Percentiles rank a stretch among this genome's conserved stretches.
Evolutionary conservation across 106 monocot genomes (phyloP).

Genomic region (Allium sativum): DNA sequence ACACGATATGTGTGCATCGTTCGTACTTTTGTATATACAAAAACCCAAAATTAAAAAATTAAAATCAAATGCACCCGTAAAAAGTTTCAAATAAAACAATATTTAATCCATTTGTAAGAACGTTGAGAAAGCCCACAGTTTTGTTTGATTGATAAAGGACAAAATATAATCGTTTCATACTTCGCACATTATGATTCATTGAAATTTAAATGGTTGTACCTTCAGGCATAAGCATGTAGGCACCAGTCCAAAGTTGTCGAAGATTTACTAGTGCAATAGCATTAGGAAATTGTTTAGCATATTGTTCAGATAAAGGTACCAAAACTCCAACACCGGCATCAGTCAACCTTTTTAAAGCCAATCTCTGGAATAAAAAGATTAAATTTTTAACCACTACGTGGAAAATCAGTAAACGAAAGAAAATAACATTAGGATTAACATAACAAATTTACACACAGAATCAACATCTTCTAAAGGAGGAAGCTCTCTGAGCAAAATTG

Average conservation of each 20-base stretch:
- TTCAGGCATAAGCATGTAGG: conserved; percentile 84
- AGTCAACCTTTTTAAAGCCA: conserved; percentile 88
- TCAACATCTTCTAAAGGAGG: conserved; percentile 76
- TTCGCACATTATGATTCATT: neutral
- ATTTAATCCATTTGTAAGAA: neutral
- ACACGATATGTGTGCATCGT: no score
- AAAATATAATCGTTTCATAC: neutral
- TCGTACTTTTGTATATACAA: no score
- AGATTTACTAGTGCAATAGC: conserved; percentile 85
- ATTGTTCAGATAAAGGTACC: conserved; percentile 83
- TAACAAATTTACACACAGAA: conserved; percentile 38
- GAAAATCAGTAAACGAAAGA: no score
- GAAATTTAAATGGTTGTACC: conserved; percentile 21
- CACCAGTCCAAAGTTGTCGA: conserved; percentile 73
- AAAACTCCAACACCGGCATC: conserved; percentile 94
- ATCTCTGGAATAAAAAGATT: conserved; percentile 48
- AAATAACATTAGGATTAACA: no score
- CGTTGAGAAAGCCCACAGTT: no score
- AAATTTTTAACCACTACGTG: neutral
- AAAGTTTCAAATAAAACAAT: neutral
- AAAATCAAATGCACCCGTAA: no score
- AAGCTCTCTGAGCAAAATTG: conserved; percentile 85
- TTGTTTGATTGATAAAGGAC: neutral
- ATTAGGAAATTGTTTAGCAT: conserved; percentile 91
- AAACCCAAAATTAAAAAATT: no score